Evolutionary conservation across 1,284 basidiomycete genomes (phyloP), one percentile per base, ranked within the genome.

Genomic region (Tylopilus orsonianus): DNA sequence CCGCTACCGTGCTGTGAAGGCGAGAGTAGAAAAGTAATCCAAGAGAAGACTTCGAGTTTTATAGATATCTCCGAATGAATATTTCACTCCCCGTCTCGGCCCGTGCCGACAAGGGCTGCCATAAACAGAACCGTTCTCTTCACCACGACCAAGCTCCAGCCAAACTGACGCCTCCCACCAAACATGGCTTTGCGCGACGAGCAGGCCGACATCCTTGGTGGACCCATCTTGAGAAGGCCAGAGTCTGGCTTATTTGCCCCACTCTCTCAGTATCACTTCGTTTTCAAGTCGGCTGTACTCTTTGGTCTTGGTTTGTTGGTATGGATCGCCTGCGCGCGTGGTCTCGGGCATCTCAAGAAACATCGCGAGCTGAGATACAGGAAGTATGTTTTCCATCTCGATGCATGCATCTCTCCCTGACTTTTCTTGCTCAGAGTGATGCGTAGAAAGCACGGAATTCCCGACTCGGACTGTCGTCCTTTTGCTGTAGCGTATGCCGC

Each of bases 401-500:
- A 46, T 42, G 32, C 24, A 41, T 48, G 50, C 54, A 34, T 27
- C 33, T 43, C 38, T 40, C 12, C 48, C 59, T 54, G 8, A 56
- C 45, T 27, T 40, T 32, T 9, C 27, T 22, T 42, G 13, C 4
- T 34, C 44, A 81, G 79, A 53, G 69, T 78, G 50, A 77, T 80
- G 70, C 79, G 88, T 50, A 73, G 89, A 57, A 75, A 79, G 68
- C 80, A 89, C 60, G 89, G 88, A 39, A 91, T 91, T 50, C 87
- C 88, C 16, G 88, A 91, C 71, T 75, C 74, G 48, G 88, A 90
- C 70, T 75, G 80, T 55, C 76, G 88, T 32, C 85, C 89, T 8
- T 91, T 91, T 74, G 85, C 85, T 62, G 83, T 90, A 49, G 89
- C 88, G n/a, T 87, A 87, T 66, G 81, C 84, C 53, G 84, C 85